Base-by-base conservation (phyloP, 805 yeast species). In the Metschnikowia noctiluminum region DNA sequence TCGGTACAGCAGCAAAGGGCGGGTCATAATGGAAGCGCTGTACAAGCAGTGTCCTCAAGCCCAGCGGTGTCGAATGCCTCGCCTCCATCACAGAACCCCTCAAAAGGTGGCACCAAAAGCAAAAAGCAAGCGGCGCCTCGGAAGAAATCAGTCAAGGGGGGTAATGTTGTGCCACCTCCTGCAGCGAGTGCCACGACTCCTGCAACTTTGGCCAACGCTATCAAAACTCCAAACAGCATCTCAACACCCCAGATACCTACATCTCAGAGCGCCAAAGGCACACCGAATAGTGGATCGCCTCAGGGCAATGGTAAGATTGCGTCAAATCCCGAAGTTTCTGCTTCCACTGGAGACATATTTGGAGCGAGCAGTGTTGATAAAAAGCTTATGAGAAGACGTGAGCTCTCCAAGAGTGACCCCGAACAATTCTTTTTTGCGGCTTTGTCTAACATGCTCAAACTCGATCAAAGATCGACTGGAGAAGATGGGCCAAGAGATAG, bases 351-450 rank as follows among this genome's bases (percentile, higher is more conserved):
- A 5, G 65, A 62, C 27, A 53, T 62, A 4, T 62, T 57, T 40
- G 61, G 61, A 28, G 50, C 57, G 27, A 56, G 54, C n/a, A 55
- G 54, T 14, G 61, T 65, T 21, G 83, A 78, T 55, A 60, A 68
- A 12, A 74, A 73, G 51, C 63, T 77, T 51, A 68, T 67, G 40
- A 72, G 65, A 50, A 63, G 84, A 46, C 67, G 80, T 39, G 80
- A 74, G 43, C 65, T 80, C 38, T 74, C 77, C 1, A 61, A 61
- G 43, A 50, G 62, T 21, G 79, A 80, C 56, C 79, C 83, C 0
- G 71, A 74, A 40, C 64, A 66, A 45, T 80, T 77, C 59, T 76
- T 80, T 55, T 67, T 73, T 41, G 77, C 81, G 0, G 75, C 82
- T 1, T 64, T 80, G 46, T 73, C 80, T 8, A 79, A 80, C 58